Evolutionary conservation across 805 yeast genomes (phyloP), one percentile per base, ranked within the genome.

Genomic region (Trichomonascus vanleenenianus): DNA sequence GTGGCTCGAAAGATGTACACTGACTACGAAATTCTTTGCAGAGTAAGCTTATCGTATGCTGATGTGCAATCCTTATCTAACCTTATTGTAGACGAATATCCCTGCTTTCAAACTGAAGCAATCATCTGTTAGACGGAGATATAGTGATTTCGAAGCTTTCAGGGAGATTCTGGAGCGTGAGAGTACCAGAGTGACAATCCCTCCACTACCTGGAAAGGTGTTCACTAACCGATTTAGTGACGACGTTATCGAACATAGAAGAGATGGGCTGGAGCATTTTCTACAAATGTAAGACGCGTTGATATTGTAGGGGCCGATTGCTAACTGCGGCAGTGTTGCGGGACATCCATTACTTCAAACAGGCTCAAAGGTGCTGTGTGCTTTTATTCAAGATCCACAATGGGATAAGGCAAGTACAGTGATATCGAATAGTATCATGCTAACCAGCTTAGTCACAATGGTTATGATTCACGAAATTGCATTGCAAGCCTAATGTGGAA

Each of bases 291-390:
- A 51, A 45, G 65, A 10, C 11, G 9, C 30, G 4, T 20, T 5
- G 18, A 4, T n/a, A 22, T n/a, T 38, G 16, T 11, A 12, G 12
- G 6, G 11, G 14, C 9, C 5, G 18, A 3, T 37, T 31, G 32
- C 20, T 30, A 31, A 30, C 42, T 19, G 37, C 30, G 25, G 70
- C 38, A 71, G 78, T 14, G 95, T 89, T 15, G 93, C 94, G 11
- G 93, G 96, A 10, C 98, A 91, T 63, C 98, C 98, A 1, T 66
- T 91, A 50, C 66, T 91, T 48, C 97, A 93, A 65, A 84, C 96
- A 0, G 94, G 95, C 0, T 74, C 91, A 16, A 78, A 79, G 54
- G 79, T 82, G 0, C 72, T 89, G 51, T 80, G 81, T 47, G 81
- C 87, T 43, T 91, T 93, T 57, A 79, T 93, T 44, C 96, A 91